Evolutionary conservation across 2,329 filamentous ascomycete genomes (phyloP).

Genomic region (Periconia sp.): DNA sequence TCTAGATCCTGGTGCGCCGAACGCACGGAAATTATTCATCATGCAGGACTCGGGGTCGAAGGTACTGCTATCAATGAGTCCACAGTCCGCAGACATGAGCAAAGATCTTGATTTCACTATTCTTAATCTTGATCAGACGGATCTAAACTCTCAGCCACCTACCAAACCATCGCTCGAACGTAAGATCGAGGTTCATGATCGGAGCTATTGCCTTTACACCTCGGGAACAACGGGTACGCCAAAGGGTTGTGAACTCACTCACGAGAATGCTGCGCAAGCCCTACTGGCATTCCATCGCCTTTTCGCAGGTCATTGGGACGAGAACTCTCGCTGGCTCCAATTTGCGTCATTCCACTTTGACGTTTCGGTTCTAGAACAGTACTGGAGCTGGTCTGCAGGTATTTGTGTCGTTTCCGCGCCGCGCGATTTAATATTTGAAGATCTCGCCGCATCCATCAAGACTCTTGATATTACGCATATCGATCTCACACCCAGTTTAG

Average conservation of each 20-base stretch:
- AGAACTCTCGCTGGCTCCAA: constrained; percentile 78
- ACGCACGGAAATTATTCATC: constrained; percentile 75
- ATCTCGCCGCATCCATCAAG: constrained; percentile 73
- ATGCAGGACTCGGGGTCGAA: constrained; percentile 69
- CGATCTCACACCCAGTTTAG: constrained; percentile 86
- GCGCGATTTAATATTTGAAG: constrained; percentile 81
- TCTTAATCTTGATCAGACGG: constrained; percentile 50
- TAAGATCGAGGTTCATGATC: constrained; percentile 52
- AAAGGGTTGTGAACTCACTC: constrained; percentile 85
- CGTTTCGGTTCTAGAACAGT: constrained; percentile 89
- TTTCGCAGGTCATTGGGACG: constrained; percentile 74
- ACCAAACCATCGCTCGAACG: constrained; percentile 30
- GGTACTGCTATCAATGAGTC: constrained; percentile 62
- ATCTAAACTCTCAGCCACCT: constrained; percentile 37
- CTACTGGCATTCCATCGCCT: constrained; percentile 83
- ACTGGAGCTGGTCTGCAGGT: constrained; percentile 92
- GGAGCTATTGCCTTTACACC: constrained; percentile 84
- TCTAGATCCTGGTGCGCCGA: constrained; percentile 73
- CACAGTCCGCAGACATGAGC: constrained; percentile 45
- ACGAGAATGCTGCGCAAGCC: constrained; percentile 85
- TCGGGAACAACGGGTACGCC: constrained; percentile 85
- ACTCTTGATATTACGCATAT: constrained; percentile 81
- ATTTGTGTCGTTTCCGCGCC: constrained; percentile 82
- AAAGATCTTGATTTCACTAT: constrained; percentile 40
- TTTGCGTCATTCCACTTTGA: constrained; percentile 96